Evolutionary conservation across 2,329 filamentous ascomycete genomes (phyloP).

Genomic region (Epichloe sibirici): DNA sequence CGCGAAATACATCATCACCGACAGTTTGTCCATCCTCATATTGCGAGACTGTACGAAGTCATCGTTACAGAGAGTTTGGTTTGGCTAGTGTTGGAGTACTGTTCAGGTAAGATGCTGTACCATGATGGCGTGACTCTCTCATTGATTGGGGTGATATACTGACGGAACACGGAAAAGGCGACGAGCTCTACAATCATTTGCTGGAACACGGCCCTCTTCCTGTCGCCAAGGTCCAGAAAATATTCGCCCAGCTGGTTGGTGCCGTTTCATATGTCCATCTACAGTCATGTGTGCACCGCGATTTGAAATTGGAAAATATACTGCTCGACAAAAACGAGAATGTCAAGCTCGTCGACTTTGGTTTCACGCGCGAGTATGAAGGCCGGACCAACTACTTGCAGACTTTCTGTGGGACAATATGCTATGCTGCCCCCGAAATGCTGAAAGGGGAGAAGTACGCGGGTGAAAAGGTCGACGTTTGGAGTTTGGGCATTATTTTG

Average conservation of each 20-base stretch:
- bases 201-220: constrained; percentile 76
- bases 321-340: constrained; percentile 93
- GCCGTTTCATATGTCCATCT: constrained; percentile 91
- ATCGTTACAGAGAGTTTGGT: constrained; percentile 92
- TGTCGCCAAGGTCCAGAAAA: constrained; percentile 80
- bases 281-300: constrained; percentile 90
- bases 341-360: constrained; percentile 95
- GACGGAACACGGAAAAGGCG: constrained; percentile 43
- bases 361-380: constrained; percentile 95
- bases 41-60: constrained; percentile 91
- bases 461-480: constrained; percentile 95
- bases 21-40: constrained; percentile 95
- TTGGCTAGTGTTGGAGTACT: constrained; percentile 95
- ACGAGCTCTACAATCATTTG: constrained; percentile 95
- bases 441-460: constrained; percentile 96
- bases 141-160: neutral
- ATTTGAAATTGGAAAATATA: constrained; percentile 85
- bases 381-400: constrained; percentile 89
- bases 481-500: constrained; percentile 76
- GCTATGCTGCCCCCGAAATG: constrained; percentile 98
- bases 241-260: constrained; percentile 89
- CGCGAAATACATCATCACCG: constrained; percentile 97
- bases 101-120: constrained; percentile 54
- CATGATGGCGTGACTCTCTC: neutral
- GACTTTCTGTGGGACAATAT: constrained; percentile 95